Base-by-base conservation (phyloP, 1,284 basidiomycete genomes). In the Cryptococcus sp. region DNA sequence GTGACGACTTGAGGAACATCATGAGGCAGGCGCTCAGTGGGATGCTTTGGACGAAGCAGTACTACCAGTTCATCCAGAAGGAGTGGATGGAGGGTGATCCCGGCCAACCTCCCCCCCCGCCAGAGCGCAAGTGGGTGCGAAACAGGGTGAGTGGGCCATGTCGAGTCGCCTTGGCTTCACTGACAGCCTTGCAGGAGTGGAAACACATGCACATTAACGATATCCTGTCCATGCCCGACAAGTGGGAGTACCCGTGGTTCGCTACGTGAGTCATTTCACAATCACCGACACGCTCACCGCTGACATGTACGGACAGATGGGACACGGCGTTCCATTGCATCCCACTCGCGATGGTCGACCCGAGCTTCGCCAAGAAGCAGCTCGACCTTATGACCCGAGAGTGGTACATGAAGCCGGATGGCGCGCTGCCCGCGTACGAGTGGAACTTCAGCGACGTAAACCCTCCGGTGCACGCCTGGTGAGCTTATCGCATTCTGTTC, bases 11-110 rank as follows among this genome's bases (percentile, higher is more conserved):
- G 72, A 87, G 86, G 74, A 93, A 93, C 77, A 89, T 98, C 70
- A 96, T 93, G 91, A 83, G 95, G 58, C 95, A 98, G 77, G 95
- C 93, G n/a, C 79, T 98, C 38, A 87, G 86, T 21, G 95, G 95
- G n/a, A 98, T 98, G 95, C 79, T 98, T 53, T 98, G 95, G 93
- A 94, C 90, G 53, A 98, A 98, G 80, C 95, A 98, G 70, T 92
- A 86, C 78, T 98, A 98, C 79, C 84, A 89, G 74, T 98, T 95
- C 77, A 85, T 97, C 61, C 94, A 97, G 77, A 88, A 89, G 70
- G 89, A 96, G 63, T 98, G 95, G 95, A 82, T 95, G 56, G 84
- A 90, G 59, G 95, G 95, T 50, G 95, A 98, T 78, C 87, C 92
- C 8, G 88, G 88, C 18, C 95, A 98, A 77, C 95, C 95, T 4